Evolutionary conservation across 2,329 filamentous ascomycete species (phyloP).

Genomic region (Leptographium radiaticola): DNA sequence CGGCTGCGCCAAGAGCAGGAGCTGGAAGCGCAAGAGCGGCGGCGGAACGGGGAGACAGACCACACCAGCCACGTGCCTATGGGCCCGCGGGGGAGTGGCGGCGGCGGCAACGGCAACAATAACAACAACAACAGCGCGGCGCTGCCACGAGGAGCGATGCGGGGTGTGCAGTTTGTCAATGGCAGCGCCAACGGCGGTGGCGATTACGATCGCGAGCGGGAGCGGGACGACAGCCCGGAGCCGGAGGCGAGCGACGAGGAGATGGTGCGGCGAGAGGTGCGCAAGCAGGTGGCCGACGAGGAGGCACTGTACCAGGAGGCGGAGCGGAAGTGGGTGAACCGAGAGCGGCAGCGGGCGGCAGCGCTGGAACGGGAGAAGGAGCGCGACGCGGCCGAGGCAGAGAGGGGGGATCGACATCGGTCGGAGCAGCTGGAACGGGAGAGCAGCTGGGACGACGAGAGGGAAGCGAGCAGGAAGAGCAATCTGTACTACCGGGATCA

Average conservation of each 20-base stretch:
- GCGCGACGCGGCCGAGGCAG: conserved; percentile 63
- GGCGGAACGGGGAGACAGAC: conserved; percentile 40
- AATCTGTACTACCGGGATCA: conserved; percentile 83
- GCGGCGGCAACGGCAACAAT: conserved; percentile 38
- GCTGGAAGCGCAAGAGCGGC: conserved; percentile 73
- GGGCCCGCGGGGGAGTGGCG: conserved; percentile 45
- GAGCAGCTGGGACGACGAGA: conserved; percentile 77
- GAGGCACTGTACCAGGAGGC: conserved; percentile 76
- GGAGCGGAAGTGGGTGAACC: conserved; percentile 80
- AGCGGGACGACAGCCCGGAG: conserved; percentile 49
- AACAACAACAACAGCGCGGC: conserved; percentile 25
- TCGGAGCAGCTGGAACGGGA: conserved; percentile 52
- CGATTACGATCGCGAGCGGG: conserved; percentile 28
- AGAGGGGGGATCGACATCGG: conserved; percentile 51
- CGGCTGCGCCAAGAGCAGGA: conserved; percentile 82
- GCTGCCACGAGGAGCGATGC: neutral
- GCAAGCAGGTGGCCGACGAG: conserved; percentile 60
- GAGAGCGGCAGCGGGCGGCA: conserved; percentile 70
- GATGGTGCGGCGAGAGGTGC: conserved; percentile 57
- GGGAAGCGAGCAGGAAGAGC: conserved; percentile 57
- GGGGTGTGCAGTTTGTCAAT: conserved; percentile 61
- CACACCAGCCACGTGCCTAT: conserved; percentile 60
- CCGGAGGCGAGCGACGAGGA: conserved; percentile 81
- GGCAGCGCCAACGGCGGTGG: conserved; percentile 33
- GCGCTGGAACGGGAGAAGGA: conserved; percentile 76